These are phyloP conservation scores for Apiospora rasikravindrae DNA, from an alignment of 2,329 filamentous ascomycete species.

Conservation along the genomic window DNA sequence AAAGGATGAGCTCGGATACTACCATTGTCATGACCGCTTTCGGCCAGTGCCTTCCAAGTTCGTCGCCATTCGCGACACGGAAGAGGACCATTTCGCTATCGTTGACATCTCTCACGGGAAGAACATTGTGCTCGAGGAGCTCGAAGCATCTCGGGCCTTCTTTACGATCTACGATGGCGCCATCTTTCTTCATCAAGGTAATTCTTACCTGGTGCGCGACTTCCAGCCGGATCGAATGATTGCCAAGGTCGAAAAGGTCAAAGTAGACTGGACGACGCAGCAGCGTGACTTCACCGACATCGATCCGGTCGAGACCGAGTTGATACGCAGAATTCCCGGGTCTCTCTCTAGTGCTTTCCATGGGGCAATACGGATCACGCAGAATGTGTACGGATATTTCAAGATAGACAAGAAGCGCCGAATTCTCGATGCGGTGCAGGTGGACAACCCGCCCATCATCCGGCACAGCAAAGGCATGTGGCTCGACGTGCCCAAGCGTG, in stretches of 20 bases:
- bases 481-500: slow-evolving; percentile 84
- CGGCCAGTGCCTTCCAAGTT: slow-evolving; percentile 81
- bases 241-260: slow-evolving; percentile 85
- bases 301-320: slow-evolving; percentile 90
- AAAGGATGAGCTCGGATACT: slow-evolving; percentile 79
- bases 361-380: slow-evolving; percentile 82
- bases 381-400: slow-evolving; percentile 95
- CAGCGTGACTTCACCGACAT: slow-evolving; percentile 95
- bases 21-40: slow-evolving; percentile 88
- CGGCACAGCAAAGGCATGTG: slow-evolving; percentile 89
- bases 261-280: slow-evolving; percentile 92
- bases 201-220: slow-evolving; percentile 88
- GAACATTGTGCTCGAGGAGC: slow-evolving; percentile 88
- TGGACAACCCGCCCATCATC: slow-evolving; percentile 91
- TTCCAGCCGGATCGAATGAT: slow-evolving; percentile 81
- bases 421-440: slow-evolving; percentile 88
- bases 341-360: slow-evolving; percentile 78
- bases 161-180: slow-evolving; percentile 97
- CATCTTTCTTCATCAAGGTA: slow-evolving; percentile 96
- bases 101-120: slow-evolving; percentile 83
- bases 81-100: slow-evolving; percentile 91
- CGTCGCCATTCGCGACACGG: slow-evolving; percentile 86
- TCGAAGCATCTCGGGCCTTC: slow-evolving; percentile 94
- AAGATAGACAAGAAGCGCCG: slow-evolving; percentile 87
- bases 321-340: slow-evolving; percentile 72